Evolutionary conservation across 805 yeast genomes (phyloP), one percentile per base, ranked within the genome.

Genomic region (Jamesozyma jinghongensis): DNA sequence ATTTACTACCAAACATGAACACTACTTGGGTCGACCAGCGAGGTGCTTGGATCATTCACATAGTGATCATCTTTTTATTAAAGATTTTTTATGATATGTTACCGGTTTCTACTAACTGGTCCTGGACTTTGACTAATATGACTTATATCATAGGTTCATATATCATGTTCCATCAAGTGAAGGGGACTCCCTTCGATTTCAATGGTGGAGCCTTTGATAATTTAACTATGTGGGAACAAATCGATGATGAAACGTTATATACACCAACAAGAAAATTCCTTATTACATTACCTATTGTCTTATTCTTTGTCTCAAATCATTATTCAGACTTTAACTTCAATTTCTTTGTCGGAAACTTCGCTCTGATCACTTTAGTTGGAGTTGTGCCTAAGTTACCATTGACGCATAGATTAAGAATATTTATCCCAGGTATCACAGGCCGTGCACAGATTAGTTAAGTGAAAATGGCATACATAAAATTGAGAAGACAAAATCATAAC

Each of bases 151-250:
- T 84, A 49, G 97, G 97, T 3, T 80, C 94, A 1, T 92, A 87
- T 61, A 77, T 90, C 46, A 92, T 90, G 97, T 92, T 90, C 61
- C 98, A 90, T 62, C 81, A 85, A 60, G 85, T 92, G 34, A 92
- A 90, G 56, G 98, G 98, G 30, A 87, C 95, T 2, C 98, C 98
- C 0, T 92, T 90, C 59, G 98, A 92, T 53, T 88, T 90, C 68
- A 92, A 88, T 58, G 81, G 84, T 32, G 98, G 98, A 33, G 97
- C 97, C 0, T 92, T 83, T 63, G 98, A 90, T 59, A 81, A 85
- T 56, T 71, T 90, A 50, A 92, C 96, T 18, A 86, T 90, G 97
- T 90, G 98, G 98, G 98, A 90, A 64, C 98, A 90, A 64, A 81
- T 69, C 30, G 94, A 85, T 61, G 79, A 88, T 54, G 98, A 97